Conservation (phyloP, 805 yeast genomes). For the Nakazawaea holstii region DNA sequence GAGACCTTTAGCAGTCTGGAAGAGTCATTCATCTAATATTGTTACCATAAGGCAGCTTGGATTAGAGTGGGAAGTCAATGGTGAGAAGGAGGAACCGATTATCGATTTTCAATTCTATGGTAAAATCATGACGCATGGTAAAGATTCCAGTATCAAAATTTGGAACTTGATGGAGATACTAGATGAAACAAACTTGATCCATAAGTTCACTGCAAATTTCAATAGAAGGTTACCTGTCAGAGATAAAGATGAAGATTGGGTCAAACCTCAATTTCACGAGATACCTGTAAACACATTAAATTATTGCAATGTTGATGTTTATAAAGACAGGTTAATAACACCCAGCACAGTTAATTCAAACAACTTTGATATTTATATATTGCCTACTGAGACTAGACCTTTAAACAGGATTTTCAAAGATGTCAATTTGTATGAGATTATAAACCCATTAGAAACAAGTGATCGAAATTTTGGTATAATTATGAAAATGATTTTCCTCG, state of each 20-base stretch:
- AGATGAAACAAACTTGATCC: conserved; percentile 13
- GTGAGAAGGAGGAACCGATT: conserved; percentile 12
- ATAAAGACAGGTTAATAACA: conserved; percentile 32
- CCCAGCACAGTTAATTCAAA: conserved; percentile 65
- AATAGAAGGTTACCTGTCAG: conserved; percentile 16
- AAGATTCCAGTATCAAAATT: conserved; percentile 51
- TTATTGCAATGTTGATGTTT: conserved; percentile 57
- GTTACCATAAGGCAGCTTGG: conserved; percentile 45
- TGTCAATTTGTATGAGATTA: conserved; percentile 23
- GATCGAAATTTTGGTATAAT: conserved; percentile 50
- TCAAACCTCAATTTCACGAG: conserved; percentile 28
- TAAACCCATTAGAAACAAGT: conserved; percentile 17
- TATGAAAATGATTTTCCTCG: conserved; percentile 48
- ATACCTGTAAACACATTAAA: conserved; percentile 72
- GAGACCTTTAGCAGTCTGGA: conserved; percentile 54
- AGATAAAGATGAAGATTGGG: conserved; percentile 16
- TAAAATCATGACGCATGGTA: conserved; percentile 55
- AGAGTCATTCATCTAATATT: conserved; percentile 50
- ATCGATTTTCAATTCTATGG: conserved; percentile 28
- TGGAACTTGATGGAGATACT: conserved; percentile 33
- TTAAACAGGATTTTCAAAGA: conserved; percentile 29
- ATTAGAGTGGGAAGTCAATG: conserved; percentile 20
- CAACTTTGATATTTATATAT: conserved; percentile 56
- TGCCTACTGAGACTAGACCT: conserved; percentile 4
- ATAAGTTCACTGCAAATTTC: conserved; percentile 14